Percentiles rank a stretch among this genome's conserved stretches.
These are phyloP conservation scores for Backusella parvicylindrica DNA, from an alignment of 192 early-diverging fungal genomes.

Conservation along the genomic window DNA sequence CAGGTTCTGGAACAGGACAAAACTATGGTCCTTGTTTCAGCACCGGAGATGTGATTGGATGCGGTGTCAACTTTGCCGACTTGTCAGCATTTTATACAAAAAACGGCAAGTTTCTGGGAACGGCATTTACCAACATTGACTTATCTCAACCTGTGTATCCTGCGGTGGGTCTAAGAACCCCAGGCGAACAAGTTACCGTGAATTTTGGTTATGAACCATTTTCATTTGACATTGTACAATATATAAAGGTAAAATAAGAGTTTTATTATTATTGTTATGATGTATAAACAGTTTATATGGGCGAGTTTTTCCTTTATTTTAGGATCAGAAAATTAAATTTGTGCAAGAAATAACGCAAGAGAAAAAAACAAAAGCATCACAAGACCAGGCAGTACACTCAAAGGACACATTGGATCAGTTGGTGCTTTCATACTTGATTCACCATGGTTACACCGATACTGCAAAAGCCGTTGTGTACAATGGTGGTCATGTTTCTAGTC, in stretches of 20 bases:
- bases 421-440: constrained; percentile 78
- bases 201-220: constrained; percentile 79
- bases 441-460: constrained; percentile 78
- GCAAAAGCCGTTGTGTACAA: constrained; percentile 57
- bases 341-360: constrained; percentile 4
- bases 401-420: constrained; percentile 50
- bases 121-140: constrained; percentile 47
- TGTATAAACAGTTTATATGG: not conserved
- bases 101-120: constrained; percentile 76
- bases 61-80: constrained; percentile 82
- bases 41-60: constrained; percentile 93
- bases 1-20: constrained; percentile 69
- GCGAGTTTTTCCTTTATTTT: not conserved
- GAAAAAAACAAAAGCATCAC: not conserved
- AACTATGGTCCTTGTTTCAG: constrained; percentile 86
- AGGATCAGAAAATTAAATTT: constrained; percentile 8
- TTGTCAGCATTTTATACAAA: constrained; percentile 86
- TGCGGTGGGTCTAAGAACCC: constrained; percentile 69
- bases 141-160: constrained; percentile 56
- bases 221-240: constrained; percentile 68
- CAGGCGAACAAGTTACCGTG: constrained; percentile 66
- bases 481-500: not conserved
- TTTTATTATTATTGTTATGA: not conserved
- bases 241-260: constrained; percentile 45
- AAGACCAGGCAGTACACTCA: not conserved